Base-by-base conservation (phyloP, 2,329 filamentous ascomycete species). In the Aureobasidium zeae region DNA sequence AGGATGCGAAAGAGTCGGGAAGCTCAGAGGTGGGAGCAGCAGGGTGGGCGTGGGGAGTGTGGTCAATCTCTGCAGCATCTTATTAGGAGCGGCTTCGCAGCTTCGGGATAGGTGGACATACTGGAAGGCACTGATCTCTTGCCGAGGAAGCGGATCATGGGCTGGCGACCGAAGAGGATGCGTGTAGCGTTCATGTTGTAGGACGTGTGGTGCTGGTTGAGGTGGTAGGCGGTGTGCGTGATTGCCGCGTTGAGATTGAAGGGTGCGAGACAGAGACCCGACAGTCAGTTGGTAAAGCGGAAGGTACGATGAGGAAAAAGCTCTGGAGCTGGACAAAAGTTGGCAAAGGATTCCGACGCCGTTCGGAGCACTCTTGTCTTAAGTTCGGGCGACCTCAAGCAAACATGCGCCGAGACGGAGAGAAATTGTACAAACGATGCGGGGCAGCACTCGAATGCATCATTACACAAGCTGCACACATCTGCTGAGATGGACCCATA, bases 11-110 rank as follows among this genome's bases (percentile, higher is more conserved):
- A 48, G 74, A 77, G 52, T 72, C 63, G 30, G 83, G 83, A 17
- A 87, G 79, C 24, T 70, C 65, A 56, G 76, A 68, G 25, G 71
- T 72, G 32, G 82, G 81, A 20, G 81, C 79, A 48, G 79, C 81
- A 28, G 83, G 83, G 69, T 87, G 83, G 54, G 77, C 74, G 53
- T 78, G 73, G 49, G 82, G 81, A 33, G 78, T 71, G 71, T 86
- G 82, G 70, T 87, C 83, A 58, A 86, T 58, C 55, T 79, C 83
- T 86, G 64, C 16, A 22, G 13, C 19, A 6, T 38, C 24, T 25
- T 33, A 33, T 26, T 19, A 16, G 33, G n/a, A n/a, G 20, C 2
- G 13, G 9, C 4, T 15, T n/a, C 3, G 26, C 10, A 31, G 29
- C 43, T 33, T 32, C 19, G 21, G 16, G 9, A 6, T 3, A 29